Conservation (phyloP, 345 rosid species). For the Camelina hispida region DNA sequence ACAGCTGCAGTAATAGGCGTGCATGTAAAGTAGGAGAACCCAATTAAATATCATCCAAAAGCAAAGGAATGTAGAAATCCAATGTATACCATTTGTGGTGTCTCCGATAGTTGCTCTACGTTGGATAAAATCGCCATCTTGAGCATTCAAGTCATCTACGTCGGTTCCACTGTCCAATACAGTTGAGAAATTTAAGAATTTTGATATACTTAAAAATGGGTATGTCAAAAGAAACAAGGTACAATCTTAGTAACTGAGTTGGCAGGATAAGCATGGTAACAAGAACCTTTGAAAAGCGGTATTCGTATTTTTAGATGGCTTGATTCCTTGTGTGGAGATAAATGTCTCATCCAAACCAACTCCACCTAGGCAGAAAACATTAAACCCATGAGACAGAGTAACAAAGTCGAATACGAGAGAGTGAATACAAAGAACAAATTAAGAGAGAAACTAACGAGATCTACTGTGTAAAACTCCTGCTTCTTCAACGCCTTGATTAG, state of each 20-base stretch:
- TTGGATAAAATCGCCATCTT: conserved; percentile 27
- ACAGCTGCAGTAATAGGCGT: conserved; percentile 37
- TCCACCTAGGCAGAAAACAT: conserved; percentile 27
- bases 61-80: conserved; percentile 6
- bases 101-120: conserved; percentile 28
- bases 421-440: conserved; percentile 10
- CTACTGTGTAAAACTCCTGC: conserved; percentile 31
- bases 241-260: conserved; percentile 14
- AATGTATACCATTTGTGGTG: conserved; percentile 41
- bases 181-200: conserved; percentile 10
- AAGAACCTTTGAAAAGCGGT: conserved; percentile 41
- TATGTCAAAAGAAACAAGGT: background rate
- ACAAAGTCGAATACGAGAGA: background rate
- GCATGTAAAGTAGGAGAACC: conserved; percentile 18
- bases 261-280: conserved; percentile 6
- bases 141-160: conserved; percentile 27
- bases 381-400: conserved; percentile 6
- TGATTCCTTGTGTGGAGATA: conserved; percentile 30
- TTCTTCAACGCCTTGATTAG: conserved; percentile 37
- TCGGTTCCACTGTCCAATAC: conserved; percentile 35
- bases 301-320: conserved; percentile 36
- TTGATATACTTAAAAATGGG: conserved; percentile 1
- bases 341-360: conserved; percentile 37
- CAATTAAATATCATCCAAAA: conserved; percentile 28
- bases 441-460: conserved; percentile 40